These are phyloP conservation scores for Candida glucosophila DNA, from an alignment of 1,139 yeast species.

Conservation along the genomic window DNA sequence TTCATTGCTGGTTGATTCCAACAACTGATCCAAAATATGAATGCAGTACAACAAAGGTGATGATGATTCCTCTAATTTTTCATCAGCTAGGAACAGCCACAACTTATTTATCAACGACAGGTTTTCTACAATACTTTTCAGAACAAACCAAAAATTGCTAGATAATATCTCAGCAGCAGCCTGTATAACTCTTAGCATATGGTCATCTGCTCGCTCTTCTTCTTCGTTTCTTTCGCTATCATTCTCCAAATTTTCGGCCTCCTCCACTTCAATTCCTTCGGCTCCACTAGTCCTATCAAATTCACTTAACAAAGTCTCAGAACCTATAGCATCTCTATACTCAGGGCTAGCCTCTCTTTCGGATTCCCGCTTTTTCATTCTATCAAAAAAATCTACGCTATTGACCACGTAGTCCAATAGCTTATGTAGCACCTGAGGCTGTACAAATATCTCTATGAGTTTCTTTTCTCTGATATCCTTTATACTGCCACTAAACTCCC, in stretches of 20 bases:
- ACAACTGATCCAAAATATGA: slow-evolving; percentile 36
- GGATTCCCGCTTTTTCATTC: slow-evolving; percentile 17
- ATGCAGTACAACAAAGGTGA: slow-evolving; percentile 34
- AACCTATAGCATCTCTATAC: slow-evolving; percentile 9
- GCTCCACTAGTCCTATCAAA: too few species aligned
- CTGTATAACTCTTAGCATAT: slow-evolving; percentile 32
- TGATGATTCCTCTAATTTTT: slow-evolving; percentile 28
- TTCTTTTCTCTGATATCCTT: slow-evolving; percentile 35
- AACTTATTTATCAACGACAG: slow-evolving; percentile 32
- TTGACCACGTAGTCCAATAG: slow-evolving; percentile 25
- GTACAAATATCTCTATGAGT: slow-evolving; percentile 34
- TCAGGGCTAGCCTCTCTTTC: slow-evolving; percentile 9
- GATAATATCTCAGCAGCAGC: slow-evolving; percentile 35
- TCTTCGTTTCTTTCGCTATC: slow-evolving; percentile 8
- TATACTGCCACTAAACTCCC: slow-evolving; percentile 11
- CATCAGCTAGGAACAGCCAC: slow-evolving; percentile 34
- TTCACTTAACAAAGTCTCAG: slow-evolving; percentile 7
- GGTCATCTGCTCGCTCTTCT: slow-evolving; percentile 27
- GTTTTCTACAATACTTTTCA: slow-evolving; percentile 37
- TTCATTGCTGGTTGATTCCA: slow-evolving; percentile 40
- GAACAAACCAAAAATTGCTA: slow-evolving; percentile 36
- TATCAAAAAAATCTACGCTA: slow-evolving; percentile 33
- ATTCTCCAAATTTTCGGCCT: slow-evolving; percentile 9
- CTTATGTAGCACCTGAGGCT: slow-evolving; percentile 38
- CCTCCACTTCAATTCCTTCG: slow-evolving; percentile 7